phyloP scores from a whole-genome alignment of 2,329 filamentous ascomycete species.

The Lachnellula hyalina region DNA sequence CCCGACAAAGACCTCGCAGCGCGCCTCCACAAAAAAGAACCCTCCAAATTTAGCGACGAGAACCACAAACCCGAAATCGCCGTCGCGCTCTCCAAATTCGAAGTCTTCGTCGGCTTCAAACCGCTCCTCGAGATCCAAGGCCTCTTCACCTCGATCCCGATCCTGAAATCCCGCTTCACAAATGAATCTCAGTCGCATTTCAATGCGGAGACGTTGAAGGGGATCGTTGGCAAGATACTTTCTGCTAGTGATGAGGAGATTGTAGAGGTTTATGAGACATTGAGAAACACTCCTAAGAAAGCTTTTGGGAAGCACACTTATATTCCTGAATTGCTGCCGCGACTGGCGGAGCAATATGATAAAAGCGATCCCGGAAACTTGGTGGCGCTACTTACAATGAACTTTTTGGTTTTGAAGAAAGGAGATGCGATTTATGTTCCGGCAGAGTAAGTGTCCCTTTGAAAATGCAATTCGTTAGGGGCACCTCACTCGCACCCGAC shows the following conservation, averaged over 20 bases:
- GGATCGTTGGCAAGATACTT: conserved; percentile 39
- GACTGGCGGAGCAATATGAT: conserved; percentile 60
- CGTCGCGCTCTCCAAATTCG: conserved; percentile 64
- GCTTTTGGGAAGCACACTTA: conserved; percentile 48
- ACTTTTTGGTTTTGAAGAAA: conserved; percentile 60
- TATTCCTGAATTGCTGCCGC: conserved; percentile 58
- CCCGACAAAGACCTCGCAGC: conserved; percentile 63
- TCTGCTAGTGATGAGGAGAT: conserved; percentile 41
- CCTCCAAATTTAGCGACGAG: conserved; percentile 60
- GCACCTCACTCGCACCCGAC: no score
- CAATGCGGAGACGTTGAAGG: conserved; percentile 51
- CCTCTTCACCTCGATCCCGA: conserved; percentile 40
- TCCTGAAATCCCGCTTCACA: conserved; percentile 16
- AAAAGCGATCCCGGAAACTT: conserved; percentile 60
- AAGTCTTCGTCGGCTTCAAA: conserved; percentile 73
- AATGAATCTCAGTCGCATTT: conserved; percentile 38
- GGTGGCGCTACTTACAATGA: conserved; percentile 69
- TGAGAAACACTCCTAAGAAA: conserved; percentile 43
- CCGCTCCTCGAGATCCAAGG: conserved; percentile 53
- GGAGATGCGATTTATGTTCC: conserved; percentile 90
- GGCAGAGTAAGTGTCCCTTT: conserved; percentile 51
- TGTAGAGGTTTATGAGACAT: conserved; percentile 43
- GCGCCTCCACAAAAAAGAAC: conserved; percentile 58
- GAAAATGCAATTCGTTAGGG: no score
- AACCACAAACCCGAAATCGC: conserved; percentile 82